Evolutionary conservation across 2,329 filamentous ascomycete species (phyloP).

Genomic region (Monosporascus cannonballus): DNA sequence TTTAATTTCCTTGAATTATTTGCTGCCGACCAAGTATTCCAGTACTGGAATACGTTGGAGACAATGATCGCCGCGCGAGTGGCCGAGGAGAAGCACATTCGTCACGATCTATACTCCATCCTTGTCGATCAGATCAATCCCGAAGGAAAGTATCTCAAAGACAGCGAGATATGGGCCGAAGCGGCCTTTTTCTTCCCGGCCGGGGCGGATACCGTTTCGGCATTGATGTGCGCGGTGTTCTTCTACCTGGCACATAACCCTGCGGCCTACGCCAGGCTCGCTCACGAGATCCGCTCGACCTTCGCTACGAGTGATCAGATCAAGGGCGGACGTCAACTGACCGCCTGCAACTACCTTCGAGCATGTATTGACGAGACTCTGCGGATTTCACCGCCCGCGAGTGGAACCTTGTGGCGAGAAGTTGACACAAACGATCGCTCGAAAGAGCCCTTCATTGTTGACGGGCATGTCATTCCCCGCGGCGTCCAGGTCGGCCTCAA

Average conservation of each 20-base stretch:
- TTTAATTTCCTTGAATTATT: neutral
- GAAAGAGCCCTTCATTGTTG: neutral
- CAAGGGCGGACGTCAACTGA: neutral
- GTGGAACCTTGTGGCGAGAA: neutral
- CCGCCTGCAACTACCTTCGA: neutral
- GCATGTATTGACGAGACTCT: neutral
- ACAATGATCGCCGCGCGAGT: neutral
- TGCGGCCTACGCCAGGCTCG: neutral
- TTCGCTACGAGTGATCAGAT: neutral
- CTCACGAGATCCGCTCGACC: neutral
- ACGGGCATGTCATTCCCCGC: neutral
- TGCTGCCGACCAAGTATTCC: neutral
- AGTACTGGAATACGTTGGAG: neutral
- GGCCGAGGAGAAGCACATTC: neutral
- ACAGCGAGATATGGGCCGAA: neutral
- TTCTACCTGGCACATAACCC: neutral
- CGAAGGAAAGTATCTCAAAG: neutral
- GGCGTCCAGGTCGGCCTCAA: neutral
- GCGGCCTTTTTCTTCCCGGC: neutral
- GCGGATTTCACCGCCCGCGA: neutral
- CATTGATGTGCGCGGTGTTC: neutral
- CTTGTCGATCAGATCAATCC: neutral
- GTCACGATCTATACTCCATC: neutral
- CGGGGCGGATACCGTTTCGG: neutral
- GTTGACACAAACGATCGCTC: neutral